phyloP scores from a whole-genome alignment of 2,329 filamentous ascomycete genomes.

The Eutypa lata region DNA sequence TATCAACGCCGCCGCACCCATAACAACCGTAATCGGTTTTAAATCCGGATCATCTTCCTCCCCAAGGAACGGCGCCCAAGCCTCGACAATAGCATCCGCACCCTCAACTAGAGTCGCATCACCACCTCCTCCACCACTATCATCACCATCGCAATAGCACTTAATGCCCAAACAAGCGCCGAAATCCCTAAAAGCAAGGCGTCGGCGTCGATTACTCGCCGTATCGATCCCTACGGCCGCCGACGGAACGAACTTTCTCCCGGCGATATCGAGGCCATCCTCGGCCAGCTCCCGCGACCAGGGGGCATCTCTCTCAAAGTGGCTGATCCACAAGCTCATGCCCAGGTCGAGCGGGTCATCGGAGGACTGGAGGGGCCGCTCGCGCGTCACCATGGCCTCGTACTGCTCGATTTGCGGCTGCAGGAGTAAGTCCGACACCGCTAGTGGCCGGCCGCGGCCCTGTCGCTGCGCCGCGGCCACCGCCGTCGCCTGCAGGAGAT shows the following conservation, averaged over 20 bases:
- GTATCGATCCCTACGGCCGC: slow-evolving; percentile 13
- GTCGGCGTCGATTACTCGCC: slow-evolving; percentile 17
- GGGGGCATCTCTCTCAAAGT: slow-evolving; percentile 45
- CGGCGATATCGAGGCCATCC: slow-evolving; percentile 25
- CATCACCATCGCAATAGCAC: slow-evolving; percentile 30
- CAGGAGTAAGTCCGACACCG: slow-evolving; percentile 23
- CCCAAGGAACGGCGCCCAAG: slow-evolving; percentile 34
- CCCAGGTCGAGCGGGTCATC: slow-evolving; percentile 54
- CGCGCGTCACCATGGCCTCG: slow-evolving; percentile 40
- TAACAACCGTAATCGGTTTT: slow-evolving; percentile 51
- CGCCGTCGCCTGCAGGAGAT: slow-evolving; percentile 43
- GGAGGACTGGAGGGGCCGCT: slow-evolving; percentile 40
- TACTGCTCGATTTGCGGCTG: slow-evolving; percentile 52
- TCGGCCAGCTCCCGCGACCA: slow-evolving; percentile 42
- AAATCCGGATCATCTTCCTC: slow-evolving; percentile 36
- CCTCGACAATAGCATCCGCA: slow-evolving; percentile 27
- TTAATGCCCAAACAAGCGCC: slow-evolving; percentile 48
- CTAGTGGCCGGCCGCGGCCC: slow-evolving; percentile 18
- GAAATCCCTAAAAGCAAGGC: slow-evolving; percentile 54
- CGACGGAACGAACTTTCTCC: slow-evolving; percentile 22
- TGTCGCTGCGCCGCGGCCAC: slow-evolving; percentile 5
- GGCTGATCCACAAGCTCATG: slow-evolving; percentile 56
- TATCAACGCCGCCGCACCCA: slow-evolving; percentile 54
- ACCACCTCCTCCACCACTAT: slow-evolving; percentile 18
- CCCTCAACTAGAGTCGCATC: slow-evolving; percentile 19